Base-by-base conservation (phyloP, 75 land plant genomes). In the Gnetum montanum region DNA sequence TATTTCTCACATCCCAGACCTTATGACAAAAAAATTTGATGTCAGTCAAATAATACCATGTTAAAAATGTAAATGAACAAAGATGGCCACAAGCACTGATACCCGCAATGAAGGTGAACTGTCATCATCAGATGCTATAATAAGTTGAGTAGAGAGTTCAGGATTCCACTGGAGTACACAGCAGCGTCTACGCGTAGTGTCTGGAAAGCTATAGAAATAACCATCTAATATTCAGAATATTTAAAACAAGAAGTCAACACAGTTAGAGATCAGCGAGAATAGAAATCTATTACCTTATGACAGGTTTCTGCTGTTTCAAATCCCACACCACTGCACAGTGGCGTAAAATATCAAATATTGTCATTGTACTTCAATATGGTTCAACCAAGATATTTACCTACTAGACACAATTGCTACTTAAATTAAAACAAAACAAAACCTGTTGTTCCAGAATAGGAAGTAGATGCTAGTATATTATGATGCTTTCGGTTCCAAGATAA, bases 81-180 rank as follows among this genome's bases (percentile, higher is more conserved):
- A 46, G 36, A n/a, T 27, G 10, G n/a, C n/a, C n/a, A n/a, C n/a
- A n/a, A n/a, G n/a, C n/a, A 31, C 18, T 12, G 3, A 15, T 71
- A 88, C 95, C 69, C 71, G 82, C 6, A 86, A 47, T 41, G 82
- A 27, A 52, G 96, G 96, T 20, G 84, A 76, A 51, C 49, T 66
- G 38, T 94, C 96, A 55, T 94, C 98, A 70, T 90, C 98, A 15
- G 86, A 85, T n/a, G 98, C 98, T 54, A 90, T 86, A 49, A 89
- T 76, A 18, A 94, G 76, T 43, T 89, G 85, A n/a, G 96, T 89
- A 0, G 88, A 77, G 30, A 67, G 45, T 38, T 94, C 91, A 62
- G 96, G 98, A 71, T 94, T 76, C 98, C 98, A 94, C 60, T 94
- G 96, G 62, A 94, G 70, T 23, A 84, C 86, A 58, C 96, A 90